Base-by-base conservation (phyloP, 2,329 filamentous ascomycete species). In the Microcyclosporella mali region DNA sequence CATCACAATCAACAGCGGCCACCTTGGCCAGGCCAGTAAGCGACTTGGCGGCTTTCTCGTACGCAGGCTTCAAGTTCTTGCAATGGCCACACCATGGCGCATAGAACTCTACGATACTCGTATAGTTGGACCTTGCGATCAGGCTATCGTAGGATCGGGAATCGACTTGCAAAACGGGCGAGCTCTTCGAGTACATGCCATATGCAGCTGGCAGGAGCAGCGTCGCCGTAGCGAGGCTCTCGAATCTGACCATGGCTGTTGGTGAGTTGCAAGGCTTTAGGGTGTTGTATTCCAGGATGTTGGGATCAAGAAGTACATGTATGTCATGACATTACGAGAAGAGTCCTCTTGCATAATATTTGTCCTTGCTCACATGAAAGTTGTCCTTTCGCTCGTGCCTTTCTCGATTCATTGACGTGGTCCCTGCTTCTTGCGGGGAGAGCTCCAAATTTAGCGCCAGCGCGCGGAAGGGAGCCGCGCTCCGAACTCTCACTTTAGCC, bases 31-130 rank as follows among this genome's bases (percentile, higher is more conserved):
- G 76, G 11, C 92, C 92, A n/a, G 84, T 79, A 45, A 98, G 82
- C 57, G 82, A 88, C 59, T 84, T 85, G 56, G 92, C 92, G 2
- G 83, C 89, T 67, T 95, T 95, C 67, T 97, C 90, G 69, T 92
- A 98, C 33, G 87, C 86, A 2, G 89, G 90, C 70, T 95, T 89
- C 59, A 98, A 83, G 69, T 85, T 95, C 69, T 95, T 78, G 72
- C 92, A 98, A 70, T 97, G 92, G 32, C 90, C 92, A 60, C 92
- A 97, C 90, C 90, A 97, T 17, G 90, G 90, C 7, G 90, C 90
- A 61, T 95, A 97, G 75, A 97, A 97, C 69, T 64, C 64, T 55
- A 63, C 52, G 36, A 64, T 58, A 46, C 45, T 47, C 14, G 88
- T 94, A 67, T 97, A 75, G 63, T 95, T 95, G 19, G 88, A 95